Evolutionary conservation across 345 rosid species (phyloP), one percentile per base, ranked within the genome.

Genomic region (Hibiscus tridactylites): DNA sequence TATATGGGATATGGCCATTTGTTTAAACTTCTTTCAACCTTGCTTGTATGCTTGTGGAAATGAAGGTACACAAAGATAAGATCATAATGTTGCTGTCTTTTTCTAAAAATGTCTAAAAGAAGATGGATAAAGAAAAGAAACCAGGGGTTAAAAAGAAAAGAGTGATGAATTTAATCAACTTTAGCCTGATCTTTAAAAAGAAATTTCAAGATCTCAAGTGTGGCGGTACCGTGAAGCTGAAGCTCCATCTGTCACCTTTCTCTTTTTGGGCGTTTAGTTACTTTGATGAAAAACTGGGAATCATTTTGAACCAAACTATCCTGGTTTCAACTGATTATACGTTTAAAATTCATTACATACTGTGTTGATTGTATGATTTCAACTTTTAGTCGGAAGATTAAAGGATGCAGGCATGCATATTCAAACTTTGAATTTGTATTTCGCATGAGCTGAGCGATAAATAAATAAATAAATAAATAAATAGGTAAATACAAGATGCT

Each of bases 141-240:
- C 59, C 59, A 9, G 19, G 6, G 35, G 44, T 24, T 5, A 39
- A 10, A 65, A 44, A 44, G 13, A 65, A 21, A 8, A 17, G 54
- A 65, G 9, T 13, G 70, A 12, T 65, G 71, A 49, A 67, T 57
- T 66, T 67, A 49, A 49, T 67, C 15, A 67, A 49, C 71, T 67
- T 49, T 67, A 49, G 71, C 59, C 42, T 67, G 71, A 67, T 67
- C 58, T 67, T 49, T 8, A 8, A 16, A 67, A 66, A 66, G 39
- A 8, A 26, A 66, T 4, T 65, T 67, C 58, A 67, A 67, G 71
- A 67, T 49, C 33, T 49, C 33, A 8, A 1, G 24, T 49, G 26
- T 67, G 71, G 71, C 71, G 71, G 71, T 28, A 47, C 8, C 71
- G 58, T 67, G 71, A 67, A 49, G 58, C 59, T 67, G 42, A 67